These are phyloP conservation scores for Microsporum audouinii DNA, from an alignment of 2,329 filamentous ascomycete genomes.

Conservation along the genomic window DNA sequence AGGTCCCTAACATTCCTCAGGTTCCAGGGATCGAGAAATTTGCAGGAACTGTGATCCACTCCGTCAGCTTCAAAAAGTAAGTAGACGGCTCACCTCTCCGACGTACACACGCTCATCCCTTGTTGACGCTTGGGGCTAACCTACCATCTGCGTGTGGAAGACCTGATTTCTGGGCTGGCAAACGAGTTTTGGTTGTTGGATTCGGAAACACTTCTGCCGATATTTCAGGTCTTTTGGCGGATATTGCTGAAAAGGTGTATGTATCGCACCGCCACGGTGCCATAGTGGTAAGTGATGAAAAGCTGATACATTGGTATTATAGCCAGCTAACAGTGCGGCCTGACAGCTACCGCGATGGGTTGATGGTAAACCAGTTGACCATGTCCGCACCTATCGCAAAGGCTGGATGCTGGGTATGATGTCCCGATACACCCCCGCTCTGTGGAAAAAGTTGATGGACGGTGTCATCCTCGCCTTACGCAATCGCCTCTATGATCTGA, in stretches of 20 bases:
- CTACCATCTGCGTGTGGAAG: not conserved
- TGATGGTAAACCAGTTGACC: not conserved
- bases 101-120: too few relatives aligned
- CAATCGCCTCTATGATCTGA: not conserved
- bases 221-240: not conserved
- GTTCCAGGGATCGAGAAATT: conserved; percentile 16
- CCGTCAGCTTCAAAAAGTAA: not conserved
- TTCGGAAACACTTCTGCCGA: not conserved
- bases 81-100: not conserved
- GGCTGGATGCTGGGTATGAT: not conserved
- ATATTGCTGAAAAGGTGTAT: not conserved
- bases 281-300: not conserved
- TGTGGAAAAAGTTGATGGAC: conserved; percentile 1
- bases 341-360: not conserved
- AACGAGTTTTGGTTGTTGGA: not conserved
- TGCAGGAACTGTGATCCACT: not conserved
- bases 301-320: not conserved
- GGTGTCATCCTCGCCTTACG: not conserved
- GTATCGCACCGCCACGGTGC: not conserved
- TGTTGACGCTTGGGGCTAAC: not conserved
- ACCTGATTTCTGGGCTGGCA: not conserved
- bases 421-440: not conserved
- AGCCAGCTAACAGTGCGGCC: too few relatives aligned
- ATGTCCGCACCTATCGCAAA: not conserved
- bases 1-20: conserved; percentile 15